These are phyloP conservation scores for Peronospora farinosa DNA, from an alignment of 352 stramenopile genomes.

Conservation along the genomic window DNA sequence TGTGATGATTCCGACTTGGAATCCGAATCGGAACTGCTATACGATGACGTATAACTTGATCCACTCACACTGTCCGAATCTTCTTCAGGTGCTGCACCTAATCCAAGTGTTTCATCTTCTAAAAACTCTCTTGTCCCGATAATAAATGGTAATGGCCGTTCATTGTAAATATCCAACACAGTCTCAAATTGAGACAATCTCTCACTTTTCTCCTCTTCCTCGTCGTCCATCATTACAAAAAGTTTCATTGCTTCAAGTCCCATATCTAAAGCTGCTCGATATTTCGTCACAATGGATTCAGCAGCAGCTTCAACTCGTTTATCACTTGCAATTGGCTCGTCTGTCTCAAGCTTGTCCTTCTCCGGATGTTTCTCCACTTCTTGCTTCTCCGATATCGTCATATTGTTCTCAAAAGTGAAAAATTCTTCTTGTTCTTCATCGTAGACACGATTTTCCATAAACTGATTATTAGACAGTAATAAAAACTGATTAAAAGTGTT, in stretches of 20 bases:
- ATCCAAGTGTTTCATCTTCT: constrained; percentile 75
- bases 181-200: constrained; percentile 56
- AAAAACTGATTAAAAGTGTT: constrained; percentile 88
- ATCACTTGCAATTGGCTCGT: background rate
- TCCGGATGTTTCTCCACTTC: background rate
- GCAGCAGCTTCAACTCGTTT: constrained; percentile 13
- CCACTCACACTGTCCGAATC: constrained; percentile 47
- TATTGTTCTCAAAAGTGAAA: constrained; percentile 27
- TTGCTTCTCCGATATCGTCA: constrained; percentile 1
- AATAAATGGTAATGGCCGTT: constrained; percentile 80
- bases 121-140: constrained; percentile 84
- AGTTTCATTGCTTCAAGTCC: constrained; percentile 79
- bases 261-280: constrained; percentile 69
- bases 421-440: constrained; percentile 82
- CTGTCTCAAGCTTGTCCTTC: constrained; percentile 2
- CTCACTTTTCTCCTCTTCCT: constrained; percentile 32
- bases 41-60: constrained; percentile 53
- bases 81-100: constrained; percentile 63
- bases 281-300: constrained; percentile 68
- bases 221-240: constrained; percentile 72
- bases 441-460: constrained; percentile 87
- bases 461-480: constrained; percentile 83
- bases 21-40: constrained; percentile 60
- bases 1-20: constrained; percentile 30
- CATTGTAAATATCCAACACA: constrained; percentile 86